Evolutionary conservation across 306 rosid genomes (phyloP).

Genomic region (Gastrolobium bilobum): DNA sequence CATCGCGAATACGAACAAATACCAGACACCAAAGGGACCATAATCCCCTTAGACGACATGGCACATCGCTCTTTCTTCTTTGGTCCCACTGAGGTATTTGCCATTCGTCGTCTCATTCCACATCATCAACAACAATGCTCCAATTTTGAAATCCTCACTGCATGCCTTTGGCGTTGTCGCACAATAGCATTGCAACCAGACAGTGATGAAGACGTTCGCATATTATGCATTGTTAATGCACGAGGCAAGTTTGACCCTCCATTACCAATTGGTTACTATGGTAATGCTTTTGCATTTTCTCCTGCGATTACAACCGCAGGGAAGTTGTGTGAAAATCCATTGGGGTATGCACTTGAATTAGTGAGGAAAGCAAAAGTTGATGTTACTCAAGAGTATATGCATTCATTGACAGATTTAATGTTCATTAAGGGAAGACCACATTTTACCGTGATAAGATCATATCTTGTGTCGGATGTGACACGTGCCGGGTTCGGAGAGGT

Average conservation of each 20-base stretch:
- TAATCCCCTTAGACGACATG: slow-evolving; percentile 62
- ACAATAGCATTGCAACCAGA: slow-evolving; percentile 53
- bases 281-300: slow-evolving; percentile 60
- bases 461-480: slow-evolving; percentile 65
- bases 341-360: slow-evolving; percentile 65
- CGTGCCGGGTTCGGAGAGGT: slow-evolving; percentile 58
- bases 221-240: slow-evolving; percentile 54
- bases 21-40: slow-evolving; percentile 55
- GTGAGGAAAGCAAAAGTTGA: slow-evolving; percentile 60
- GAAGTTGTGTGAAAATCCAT: slow-evolving; percentile 53
- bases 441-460: slow-evolving; percentile 54
- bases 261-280: slow-evolving; percentile 66
- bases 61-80: slow-evolving; percentile 66
- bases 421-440: slow-evolving; percentile 56
- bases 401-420: slow-evolving; percentile 66
- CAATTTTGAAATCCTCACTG: slow-evolving; percentile 61
- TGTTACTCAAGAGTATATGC: slow-evolving; percentile 67
- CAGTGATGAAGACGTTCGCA: slow-evolving; percentile 57
- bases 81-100: slow-evolving; percentile 51
- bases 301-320: slow-evolving; percentile 60
- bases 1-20: slow-evolving; percentile 66
- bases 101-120: slow-evolving; percentile 58
- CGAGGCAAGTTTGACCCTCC: slow-evolving; percentile 61
- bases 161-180: slow-evolving; percentile 73
- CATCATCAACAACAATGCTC: slow-evolving; percentile 45